Percentiles rank a stretch among this genome's conserved stretches.
Evolutionary conservation across 2,329 filamentous ascomycete species (phyloP).

Genomic region (Diaporthe velutina): DNA sequence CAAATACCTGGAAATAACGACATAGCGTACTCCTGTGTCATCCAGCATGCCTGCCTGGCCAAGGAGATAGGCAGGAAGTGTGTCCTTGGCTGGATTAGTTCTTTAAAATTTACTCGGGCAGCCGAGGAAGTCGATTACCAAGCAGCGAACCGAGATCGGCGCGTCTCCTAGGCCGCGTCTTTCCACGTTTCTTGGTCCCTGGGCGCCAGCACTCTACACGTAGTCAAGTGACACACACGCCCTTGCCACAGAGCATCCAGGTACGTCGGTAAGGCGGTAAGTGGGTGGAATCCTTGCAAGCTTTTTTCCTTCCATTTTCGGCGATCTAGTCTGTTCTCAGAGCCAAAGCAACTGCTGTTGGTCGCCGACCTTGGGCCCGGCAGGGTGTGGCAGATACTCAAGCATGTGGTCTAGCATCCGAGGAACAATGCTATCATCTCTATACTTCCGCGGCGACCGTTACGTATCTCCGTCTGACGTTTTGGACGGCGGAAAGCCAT

Average conservation of each 20-base stretch:
- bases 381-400: not conserved
- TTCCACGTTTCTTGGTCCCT: not conserved
- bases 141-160: conserved; percentile 28
- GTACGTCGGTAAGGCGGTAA: not conserved
- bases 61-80: conserved; percentile 8
- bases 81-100: not conserved
- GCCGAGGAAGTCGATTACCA: conserved; percentile 22
- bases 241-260: not conserved
- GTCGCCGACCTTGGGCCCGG: not conserved
- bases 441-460: not conserved
- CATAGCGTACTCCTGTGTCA: conserved; percentile 1
- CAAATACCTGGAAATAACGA: conserved; percentile 19
- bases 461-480: not conserved
- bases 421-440: not conserved
- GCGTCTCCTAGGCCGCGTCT: conserved; percentile 14
- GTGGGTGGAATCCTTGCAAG: not conserved
- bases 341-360: not conserved
- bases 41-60: not conserved
- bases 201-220: conserved; percentile 7
- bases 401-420: not conserved
- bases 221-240: conserved; percentile 20
- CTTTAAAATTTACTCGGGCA: not conserved
- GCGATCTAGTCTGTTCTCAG: not conserved
- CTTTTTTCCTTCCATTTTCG: not conserved
- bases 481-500: not conserved